Conservation (phyloP, 306 rosid species). For the Luffa acutangula region DNA sequence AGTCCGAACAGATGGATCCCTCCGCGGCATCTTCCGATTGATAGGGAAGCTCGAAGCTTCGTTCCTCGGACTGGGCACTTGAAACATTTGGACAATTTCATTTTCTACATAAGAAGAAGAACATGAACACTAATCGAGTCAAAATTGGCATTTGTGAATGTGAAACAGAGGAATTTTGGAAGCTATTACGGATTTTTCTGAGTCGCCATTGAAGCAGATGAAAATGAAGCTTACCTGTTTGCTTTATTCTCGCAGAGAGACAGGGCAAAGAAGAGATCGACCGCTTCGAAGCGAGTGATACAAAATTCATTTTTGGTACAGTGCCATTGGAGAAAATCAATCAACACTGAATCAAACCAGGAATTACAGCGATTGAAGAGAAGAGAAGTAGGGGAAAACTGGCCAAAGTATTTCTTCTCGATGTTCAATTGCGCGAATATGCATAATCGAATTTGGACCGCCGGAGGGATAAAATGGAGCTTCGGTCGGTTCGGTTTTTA, state of each 20-base stretch:
- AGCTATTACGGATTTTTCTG: background rate
- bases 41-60: constrained; percentile 18
- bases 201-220: background rate
- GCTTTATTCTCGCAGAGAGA: constrained; percentile 56
- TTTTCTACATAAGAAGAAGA: constrained; percentile 46
- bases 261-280: constrained; percentile 39
- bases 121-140: background rate
- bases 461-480: no score
- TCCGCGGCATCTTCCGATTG: constrained; percentile 28
- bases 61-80: constrained; percentile 30
- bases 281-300: constrained; percentile 34
- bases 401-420: background rate
- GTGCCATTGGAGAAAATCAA: background rate
- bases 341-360: background rate
- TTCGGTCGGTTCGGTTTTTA: no score
- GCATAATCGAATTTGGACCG: no score
- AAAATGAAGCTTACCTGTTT: constrained; percentile 45
- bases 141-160: background rate
- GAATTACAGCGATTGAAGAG: background rate
- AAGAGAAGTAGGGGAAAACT: background rate
- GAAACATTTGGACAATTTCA: constrained; percentile 71
- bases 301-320: background rate
- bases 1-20: constrained; percentile 39
- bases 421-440: no score
- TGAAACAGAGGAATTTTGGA: background rate